Conservation (phyloP, 116 monocot species). For the Papilionanthe hybrid region DNA sequence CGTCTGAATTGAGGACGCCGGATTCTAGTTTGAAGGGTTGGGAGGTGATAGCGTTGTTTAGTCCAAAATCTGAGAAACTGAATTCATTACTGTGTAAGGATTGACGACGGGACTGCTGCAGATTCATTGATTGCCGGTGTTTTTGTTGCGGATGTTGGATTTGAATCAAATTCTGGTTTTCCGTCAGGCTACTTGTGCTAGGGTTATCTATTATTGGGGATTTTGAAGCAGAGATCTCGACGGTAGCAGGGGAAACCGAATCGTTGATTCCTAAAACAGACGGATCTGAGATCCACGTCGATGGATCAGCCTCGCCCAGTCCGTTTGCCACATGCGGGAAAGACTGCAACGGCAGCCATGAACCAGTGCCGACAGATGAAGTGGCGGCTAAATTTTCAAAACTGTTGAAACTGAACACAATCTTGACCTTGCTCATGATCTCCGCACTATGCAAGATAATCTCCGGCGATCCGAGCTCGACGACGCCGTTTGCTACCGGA, state of each 20-base stretch:
- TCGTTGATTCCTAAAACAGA: conserved; percentile 29
- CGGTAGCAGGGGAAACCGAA: conserved; percentile 14
- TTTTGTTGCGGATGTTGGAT: conserved; percentile 8
- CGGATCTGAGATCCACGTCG: conserved; percentile 36
- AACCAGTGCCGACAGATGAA: not conserved
- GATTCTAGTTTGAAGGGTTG: conserved; percentile 24
- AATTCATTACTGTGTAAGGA: conserved; percentile 30
- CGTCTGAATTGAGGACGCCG: conserved; percentile 38
- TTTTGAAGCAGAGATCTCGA: conserved; percentile 29
- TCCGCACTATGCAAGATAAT: conserved; percentile 22
- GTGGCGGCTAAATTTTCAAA: conserved; percentile 6
- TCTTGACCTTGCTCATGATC: conserved; percentile 20
- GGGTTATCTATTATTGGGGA: conserved; percentile 32
- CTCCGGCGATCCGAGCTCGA: conserved; percentile 41
- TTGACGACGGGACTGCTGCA: conserved; percentile 1
- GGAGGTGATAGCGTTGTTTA: conserved; percentile 2
- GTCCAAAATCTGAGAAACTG: conserved; percentile 39
- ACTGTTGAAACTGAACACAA: conserved; percentile 28
- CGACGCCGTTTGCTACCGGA: conserved; percentile 29
- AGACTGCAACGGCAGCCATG: not conserved
- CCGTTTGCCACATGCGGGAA: not conserved
- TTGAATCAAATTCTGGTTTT: conserved; percentile 31
- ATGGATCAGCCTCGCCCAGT: conserved; percentile 23
- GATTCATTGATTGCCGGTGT: conserved; percentile 13
- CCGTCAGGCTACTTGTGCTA: conserved; percentile 35